Evolutionary conservation across 164 flowering plant species (phyloP), one percentile per base, ranked within the genome.

Genomic region (Warburgia ugandensis): DNA sequence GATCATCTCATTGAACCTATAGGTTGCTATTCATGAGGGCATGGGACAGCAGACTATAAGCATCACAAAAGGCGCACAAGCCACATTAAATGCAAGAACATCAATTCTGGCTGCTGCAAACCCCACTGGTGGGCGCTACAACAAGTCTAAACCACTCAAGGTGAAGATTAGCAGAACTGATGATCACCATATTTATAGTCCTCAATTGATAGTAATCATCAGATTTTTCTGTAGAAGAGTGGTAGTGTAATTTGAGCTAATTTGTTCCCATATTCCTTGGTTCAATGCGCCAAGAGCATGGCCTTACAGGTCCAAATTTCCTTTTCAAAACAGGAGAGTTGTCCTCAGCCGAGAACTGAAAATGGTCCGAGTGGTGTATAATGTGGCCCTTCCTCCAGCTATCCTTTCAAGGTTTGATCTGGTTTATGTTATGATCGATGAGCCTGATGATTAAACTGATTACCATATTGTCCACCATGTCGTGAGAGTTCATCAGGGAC

Each of bases 31-130:
- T 73, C 99, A 88, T 64, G 97, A 92, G 73, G 99, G 95, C 58
- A 92, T 92, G 99, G 99, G 88, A 52, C 99, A 88, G 52, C 99
- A 92, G 69, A 92, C 99, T 3, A 86, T 92, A 65, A 88, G 97
- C 73, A 92, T 88, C 43, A 86, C 97, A 39, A 92, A 92, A 76
- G 99, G 97, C 48, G 88, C 86, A 63, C 96, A 88, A 57, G 98
- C 98, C 17, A 88, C 98, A 26, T 63, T 92, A 22, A 92, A 92
- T 77, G 98, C 98, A 19, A 71, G 98, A 56, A 86, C 98, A 58
- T 84, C 96, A 54, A 84, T 92, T 50, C 69, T 92, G 58, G 99
- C 99, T 49, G 95, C 96, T 28, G 98, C 99, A 55, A 92, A 92
- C 43, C 99, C 99, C 25, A 62, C 91, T 41, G 95, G 99, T 10